Conservation (phyloP, 1,139 yeast genomes). For the Nakaseomyces nivariensis region DNA sequence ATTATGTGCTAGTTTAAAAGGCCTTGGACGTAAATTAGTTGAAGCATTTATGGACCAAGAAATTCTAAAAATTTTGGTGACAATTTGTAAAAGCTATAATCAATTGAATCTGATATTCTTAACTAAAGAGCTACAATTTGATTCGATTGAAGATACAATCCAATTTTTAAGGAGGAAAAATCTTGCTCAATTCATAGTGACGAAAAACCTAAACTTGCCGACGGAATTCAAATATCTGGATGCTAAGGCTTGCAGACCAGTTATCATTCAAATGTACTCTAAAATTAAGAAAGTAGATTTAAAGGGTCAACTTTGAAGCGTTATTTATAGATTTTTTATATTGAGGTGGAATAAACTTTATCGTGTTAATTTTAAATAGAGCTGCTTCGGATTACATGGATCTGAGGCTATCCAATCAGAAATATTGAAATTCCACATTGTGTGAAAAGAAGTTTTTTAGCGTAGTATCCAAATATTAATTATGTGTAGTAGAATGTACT, state of each 20-base stretch:
- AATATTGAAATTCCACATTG: no score
- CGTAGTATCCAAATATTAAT: no score
- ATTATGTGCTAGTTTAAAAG: conserved; percentile 33
- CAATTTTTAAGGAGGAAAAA: conserved; percentile 37
- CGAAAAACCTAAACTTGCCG: conserved; percentile 19
- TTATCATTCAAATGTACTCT: conserved; percentile 37
- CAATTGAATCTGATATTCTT: conserved; percentile 42
- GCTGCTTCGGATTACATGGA: no score
- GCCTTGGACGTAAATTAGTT: conserved; percentile 32
- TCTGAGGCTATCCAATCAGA: no score
- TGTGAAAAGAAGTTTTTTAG: no score
- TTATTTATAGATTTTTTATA: background rate
- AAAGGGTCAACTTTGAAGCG: conserved; percentile 63
- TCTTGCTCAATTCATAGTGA: conserved; percentile 33
- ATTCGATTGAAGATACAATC: conserved; percentile 27
- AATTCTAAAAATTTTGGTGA: conserved; percentile 49
- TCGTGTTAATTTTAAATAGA: no score
- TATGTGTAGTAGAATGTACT: background rate
- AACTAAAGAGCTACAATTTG: conserved; percentile 40
- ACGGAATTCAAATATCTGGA: conserved; percentile 28
- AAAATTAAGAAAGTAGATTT: conserved; percentile 66
- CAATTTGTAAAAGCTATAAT: conserved; percentile 52
- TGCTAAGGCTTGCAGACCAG: conserved; percentile 34
- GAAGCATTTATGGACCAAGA: conserved; percentile 45
- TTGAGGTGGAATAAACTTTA: no score